Evolutionary conservation across 495 filamentous ascomycete genomes (phyloP).

Genomic region (Penicillium waksmanii): DNA sequence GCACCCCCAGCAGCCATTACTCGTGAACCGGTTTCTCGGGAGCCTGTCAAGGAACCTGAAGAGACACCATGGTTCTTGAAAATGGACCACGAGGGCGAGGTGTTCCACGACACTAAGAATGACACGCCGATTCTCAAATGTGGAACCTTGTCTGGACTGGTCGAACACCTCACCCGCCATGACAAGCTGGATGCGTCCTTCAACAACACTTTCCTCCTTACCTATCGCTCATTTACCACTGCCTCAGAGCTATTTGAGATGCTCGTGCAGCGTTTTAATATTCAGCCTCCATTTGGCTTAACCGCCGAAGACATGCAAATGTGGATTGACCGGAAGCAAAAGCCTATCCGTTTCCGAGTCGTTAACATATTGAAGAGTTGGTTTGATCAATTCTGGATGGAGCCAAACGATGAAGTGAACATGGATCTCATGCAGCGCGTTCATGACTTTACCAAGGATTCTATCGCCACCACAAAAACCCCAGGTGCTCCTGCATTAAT

Average conservation of each 20-base stretch:
- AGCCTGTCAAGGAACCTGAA: conserved; percentile 60
- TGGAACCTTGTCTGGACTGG: conserved; percentile 83
- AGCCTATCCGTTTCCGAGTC: conserved; percentile 89
- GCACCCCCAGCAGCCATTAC: conserved; percentile 61
- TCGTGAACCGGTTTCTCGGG: conserved; percentile 45
- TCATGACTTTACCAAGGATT: conserved; percentile 87
- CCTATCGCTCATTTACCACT: conserved; percentile 92
- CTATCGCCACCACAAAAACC: conserved; percentile 88
- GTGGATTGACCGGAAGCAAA: conserved; percentile 95
- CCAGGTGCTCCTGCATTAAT: conserved; percentile 81
- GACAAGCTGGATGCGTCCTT: conserved; percentile 95
- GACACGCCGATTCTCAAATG: conserved; percentile 77
- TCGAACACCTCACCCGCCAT: conserved; percentile 95
- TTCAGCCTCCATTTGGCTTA: conserved; percentile 89
- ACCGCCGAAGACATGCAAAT: conserved; percentile 73
- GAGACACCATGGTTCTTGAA: conserved; percentile 82
- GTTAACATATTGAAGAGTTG: conserved; percentile 98
- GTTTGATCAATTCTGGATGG: conserved; percentile 99
- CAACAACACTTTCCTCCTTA: conserved; percentile 96
- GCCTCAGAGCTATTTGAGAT: conserved; percentile 91
- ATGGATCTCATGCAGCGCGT: conserved; percentile 85
- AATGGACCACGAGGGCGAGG: conserved; percentile 87
- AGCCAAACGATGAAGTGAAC: conserved; percentile 79
- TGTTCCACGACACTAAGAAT: conserved; percentile 83
- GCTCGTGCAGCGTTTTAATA: conserved; percentile 85